Base-by-base conservation (phyloP, 257 asterid genomes). In the Fraxinus quadrangulata region DNA sequence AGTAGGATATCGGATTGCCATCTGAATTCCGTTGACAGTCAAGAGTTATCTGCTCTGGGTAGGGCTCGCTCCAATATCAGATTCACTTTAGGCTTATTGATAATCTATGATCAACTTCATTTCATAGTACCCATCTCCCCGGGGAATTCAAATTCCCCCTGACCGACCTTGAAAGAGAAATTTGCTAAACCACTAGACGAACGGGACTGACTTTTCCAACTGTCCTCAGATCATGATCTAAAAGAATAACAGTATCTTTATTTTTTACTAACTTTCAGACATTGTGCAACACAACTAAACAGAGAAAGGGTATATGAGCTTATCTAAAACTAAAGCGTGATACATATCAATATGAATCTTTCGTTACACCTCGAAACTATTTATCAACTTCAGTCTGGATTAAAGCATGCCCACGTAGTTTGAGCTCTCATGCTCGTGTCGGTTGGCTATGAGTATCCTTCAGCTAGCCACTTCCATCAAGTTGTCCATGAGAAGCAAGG, bases 381-480 rank as follows among this genome's bases (percentile, higher is more conserved):
- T n/a, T 11, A 17, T 56, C 65, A 54, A 63, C 31, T 26, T 12
- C 33, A 63, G 6, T 30, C 67, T 61, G 1, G 4, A 40, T 16
- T 23, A 23, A 9, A 63, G 31, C 28, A 1, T 59, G 67, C 31
- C 67, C 30, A 21, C 14, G 1, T 24, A 21, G 66, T 8, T 1
- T 24, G 71, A 70, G 71, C 75, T 37, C 72, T 54, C 59, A 14
- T 16, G 11, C 36, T 69, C 3, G 24, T n/a, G 28, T n/a, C 12
- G 26, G 66, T 47, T n/a, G 12, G 24, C 9, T 42, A 42, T 0
- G 1, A 56, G 21, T 56, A 31, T 78, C 47, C 78, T 54, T 74
- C 68, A 24, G 69, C 84, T 88, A 94, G 75, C 97, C 96, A 73
- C 96, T 90, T 79, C 97, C 98, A 76, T 94, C 96, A 70, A 94